Percentiles rank a stretch among this genome's conserved stretches.
phyloP scores from a whole-genome alignment of 257 asterid genomes.

The Gynochthodes officinalis region DNA sequence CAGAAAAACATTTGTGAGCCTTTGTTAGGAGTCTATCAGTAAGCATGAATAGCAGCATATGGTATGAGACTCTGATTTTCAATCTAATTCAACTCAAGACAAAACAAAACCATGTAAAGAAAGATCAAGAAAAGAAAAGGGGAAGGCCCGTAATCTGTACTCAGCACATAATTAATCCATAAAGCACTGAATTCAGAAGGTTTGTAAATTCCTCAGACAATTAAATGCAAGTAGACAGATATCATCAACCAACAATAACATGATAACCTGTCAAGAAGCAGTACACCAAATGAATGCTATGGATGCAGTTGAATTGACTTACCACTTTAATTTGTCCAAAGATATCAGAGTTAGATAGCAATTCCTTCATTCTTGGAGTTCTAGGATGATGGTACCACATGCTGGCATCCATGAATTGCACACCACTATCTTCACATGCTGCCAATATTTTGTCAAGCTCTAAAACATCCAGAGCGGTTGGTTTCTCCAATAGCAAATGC shows the following conservation, averaged over 20 bases:
- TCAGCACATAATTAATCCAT: not conserved
- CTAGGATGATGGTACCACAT: constrained; percentile 97
- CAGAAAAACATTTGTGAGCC: constrained; percentile 4
- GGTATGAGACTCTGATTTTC: not conserved
- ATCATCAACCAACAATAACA: not conserved
- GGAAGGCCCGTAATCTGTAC: not conserved
- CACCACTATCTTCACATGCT: constrained; percentile 49
- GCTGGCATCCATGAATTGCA: constrained; percentile 88
- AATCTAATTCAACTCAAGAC: not conserved
- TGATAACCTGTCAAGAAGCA: not conserved
- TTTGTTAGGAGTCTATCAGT: not conserved
- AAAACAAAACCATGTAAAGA: not conserved
- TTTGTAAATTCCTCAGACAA: not conserved
- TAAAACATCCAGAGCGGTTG: constrained; percentile 57
- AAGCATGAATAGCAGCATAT: not conserved
- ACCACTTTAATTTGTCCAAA: constrained; percentile 62
- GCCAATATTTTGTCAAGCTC: constrained; percentile 51
- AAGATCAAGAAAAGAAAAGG: not conserved
- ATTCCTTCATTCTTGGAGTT: constrained; percentile 56
- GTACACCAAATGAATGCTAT: not conserved
- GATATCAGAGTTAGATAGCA: constrained; percentile 36
- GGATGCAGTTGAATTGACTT: constrained; percentile 16
- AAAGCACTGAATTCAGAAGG: not conserved
- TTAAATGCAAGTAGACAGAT: too few species aligned
- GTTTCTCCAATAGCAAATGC: constrained; percentile 77